These are phyloP conservation scores for Ganoderma lucidum DNA, from an alignment of 1,284 basidiomycete species.

Conservation along the genomic window DNA sequence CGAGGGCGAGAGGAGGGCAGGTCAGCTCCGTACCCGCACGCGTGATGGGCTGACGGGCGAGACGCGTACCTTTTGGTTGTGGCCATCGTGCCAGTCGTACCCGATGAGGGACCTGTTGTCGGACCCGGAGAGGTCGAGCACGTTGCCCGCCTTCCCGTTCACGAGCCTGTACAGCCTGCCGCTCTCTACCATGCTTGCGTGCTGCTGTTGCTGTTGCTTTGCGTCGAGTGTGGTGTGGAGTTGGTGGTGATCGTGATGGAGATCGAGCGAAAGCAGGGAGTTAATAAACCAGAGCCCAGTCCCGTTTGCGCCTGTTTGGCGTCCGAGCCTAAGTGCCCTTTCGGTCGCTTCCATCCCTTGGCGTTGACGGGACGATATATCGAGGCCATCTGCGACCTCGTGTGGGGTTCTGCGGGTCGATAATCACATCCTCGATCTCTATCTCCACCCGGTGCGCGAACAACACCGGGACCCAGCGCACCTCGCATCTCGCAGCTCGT, in stretches of 20 bases:
- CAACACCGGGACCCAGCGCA: background rate
- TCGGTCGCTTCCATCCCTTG: too few relatives aligned
- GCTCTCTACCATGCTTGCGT: background rate
- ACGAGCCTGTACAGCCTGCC: background rate
- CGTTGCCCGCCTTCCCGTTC: conserved; percentile 6
- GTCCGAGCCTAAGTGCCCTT: too few relatives aligned
- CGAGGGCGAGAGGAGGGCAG: background rate
- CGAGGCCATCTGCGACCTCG: too few relatives aligned
- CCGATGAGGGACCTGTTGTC: conserved; percentile 61
- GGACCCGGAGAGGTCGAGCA: conserved; percentile 55
- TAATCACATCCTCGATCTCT: background rate
- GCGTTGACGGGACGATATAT: too few relatives aligned
- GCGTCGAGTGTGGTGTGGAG: background rate
- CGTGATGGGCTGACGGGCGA: background rate
- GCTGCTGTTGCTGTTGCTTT: background rate
- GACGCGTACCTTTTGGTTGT: conserved; percentile 62
- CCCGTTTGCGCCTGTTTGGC: background rate
- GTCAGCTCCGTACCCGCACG: background rate
- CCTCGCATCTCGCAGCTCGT: too few relatives aligned
- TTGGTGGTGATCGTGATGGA: background rate
- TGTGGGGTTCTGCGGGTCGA: background rate
- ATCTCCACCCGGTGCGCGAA: background rate
- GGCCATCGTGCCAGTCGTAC: conserved; percentile 49
- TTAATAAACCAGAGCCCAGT: background rate
- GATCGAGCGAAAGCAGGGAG: background rate